phyloP scores from a whole-genome alignment of 805 yeast species.

The Teunomyces cretensis region DNA sequence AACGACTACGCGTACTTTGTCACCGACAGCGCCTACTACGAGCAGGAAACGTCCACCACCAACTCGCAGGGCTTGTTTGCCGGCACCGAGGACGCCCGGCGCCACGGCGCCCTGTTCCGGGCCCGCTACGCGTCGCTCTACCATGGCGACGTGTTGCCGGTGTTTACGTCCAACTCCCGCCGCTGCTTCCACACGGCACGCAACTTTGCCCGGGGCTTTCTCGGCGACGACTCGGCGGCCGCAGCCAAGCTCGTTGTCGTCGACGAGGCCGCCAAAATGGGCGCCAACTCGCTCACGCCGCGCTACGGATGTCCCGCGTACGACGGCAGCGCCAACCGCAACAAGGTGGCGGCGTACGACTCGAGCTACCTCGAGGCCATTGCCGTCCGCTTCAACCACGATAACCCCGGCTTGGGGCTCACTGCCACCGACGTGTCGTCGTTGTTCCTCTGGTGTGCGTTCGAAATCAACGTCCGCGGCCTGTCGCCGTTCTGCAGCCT shows the following conservation, averaged over 20 bases:
- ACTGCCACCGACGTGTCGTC: slow-evolving; percentile 51
- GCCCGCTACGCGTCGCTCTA: slow-evolving; percentile 49
- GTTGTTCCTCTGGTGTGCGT: slow-evolving; percentile 68
- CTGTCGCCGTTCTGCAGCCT: slow-evolving; percentile 64
- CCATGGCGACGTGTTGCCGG: slow-evolving; percentile 37
- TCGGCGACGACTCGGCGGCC: slow-evolving; percentile 39
- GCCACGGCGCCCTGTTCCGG: slow-evolving; percentile 52
- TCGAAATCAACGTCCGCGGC: slow-evolving; percentile 70
- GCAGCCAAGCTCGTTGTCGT: slow-evolving; percentile 38
- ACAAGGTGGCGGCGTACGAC: slow-evolving; percentile 26
- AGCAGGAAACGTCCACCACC: slow-evolving; percentile 51
- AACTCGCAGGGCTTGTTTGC: slow-evolving; percentile 45
- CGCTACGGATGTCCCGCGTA: slow-evolving; percentile 20
- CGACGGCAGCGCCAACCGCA: slow-evolving; percentile 8
- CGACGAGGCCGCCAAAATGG: slow-evolving; percentile 39
- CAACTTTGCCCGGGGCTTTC: slow-evolving; percentile 60
- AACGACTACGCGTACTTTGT: slow-evolving; percentile 53
- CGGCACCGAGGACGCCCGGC: slow-evolving; percentile 50
- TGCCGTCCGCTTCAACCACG: slow-evolving; percentile 51
- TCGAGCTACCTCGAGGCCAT: slow-evolving; percentile 50
- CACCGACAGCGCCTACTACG: slow-evolving; percentile 35
- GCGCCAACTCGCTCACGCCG: slow-evolving; percentile 31
- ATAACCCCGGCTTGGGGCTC: slow-evolving; percentile 55
- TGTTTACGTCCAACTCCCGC: slow-evolving; percentile 56
- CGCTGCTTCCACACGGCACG: slow-evolving; percentile 56